Conservation (phyloP, 257 asterid genomes). For the Asclepias syriaca region DNA sequence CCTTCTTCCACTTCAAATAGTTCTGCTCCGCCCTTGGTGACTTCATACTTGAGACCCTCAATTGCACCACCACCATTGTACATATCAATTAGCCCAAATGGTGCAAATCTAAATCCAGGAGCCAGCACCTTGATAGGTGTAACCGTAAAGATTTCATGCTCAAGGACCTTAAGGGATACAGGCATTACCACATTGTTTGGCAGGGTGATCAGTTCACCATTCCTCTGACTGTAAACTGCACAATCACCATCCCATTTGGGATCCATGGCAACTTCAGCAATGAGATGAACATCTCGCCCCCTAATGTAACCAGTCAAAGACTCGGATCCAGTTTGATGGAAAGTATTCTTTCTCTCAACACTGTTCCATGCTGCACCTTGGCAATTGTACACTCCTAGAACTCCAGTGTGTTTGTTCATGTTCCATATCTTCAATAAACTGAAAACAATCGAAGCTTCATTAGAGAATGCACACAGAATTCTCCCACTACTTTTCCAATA, state of each 20-base stretch:
- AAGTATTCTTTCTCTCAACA: constrained; percentile 64
- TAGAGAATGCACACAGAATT: no score
- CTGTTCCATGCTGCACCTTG: constrained; percentile 90
- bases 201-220: constrained; percentile 32
- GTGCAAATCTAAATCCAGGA: constrained; percentile 52
- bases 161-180: constrained; percentile 69
- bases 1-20: no score
- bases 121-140: constrained; percentile 53
- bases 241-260: constrained; percentile 64
- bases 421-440: constrained; percentile 91
- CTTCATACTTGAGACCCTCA: constrained; percentile 50
- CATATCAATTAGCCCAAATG: constrained; percentile 76
- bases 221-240: constrained; percentile 42
- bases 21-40: constrained; percentile 20
- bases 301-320: constrained; percentile 54
- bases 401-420: constrained; percentile 79
- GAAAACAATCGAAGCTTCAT: constrained; percentile 3
- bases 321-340: constrained; percentile 58
- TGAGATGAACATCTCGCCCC: constrained; percentile 69
- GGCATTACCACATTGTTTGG: constrained; percentile 57
- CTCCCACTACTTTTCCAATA: no score
- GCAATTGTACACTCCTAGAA: constrained; percentile 82
- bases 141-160: constrained; percentile 68
- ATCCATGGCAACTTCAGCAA: constrained; percentile 49
- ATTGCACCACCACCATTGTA: constrained; percentile 79